A percentile compares a stretch with the other conserved stretches of the same genome.
Conservation (phyloP, 1,139 yeast genomes). For the Geotrichum fermentans region DNA sequence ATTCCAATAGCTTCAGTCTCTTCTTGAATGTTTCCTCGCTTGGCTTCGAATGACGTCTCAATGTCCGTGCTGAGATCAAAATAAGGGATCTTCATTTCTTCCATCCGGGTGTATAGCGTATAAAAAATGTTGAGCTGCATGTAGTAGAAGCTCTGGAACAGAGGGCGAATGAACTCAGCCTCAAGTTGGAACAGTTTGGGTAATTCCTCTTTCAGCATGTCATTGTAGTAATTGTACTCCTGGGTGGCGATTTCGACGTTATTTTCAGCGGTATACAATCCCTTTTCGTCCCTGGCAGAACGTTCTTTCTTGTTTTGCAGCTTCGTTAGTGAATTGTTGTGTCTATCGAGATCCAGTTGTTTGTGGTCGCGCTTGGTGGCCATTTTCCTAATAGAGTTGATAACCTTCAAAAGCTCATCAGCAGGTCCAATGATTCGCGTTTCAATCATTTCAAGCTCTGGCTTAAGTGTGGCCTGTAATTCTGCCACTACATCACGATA, state of each 20-base stretch:
- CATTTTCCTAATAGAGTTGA: constrained; percentile 82
- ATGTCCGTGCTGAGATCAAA: constrained; percentile 83
- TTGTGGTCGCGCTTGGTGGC: constrained; percentile 93
- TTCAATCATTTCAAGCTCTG: constrained; percentile 90
- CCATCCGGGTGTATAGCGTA: constrained; percentile 84
- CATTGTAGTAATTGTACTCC: constrained; percentile 93
- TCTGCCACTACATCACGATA: constrained; percentile 84
- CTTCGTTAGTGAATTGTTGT: constrained; percentile 61
- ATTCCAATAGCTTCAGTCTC: constrained; percentile 79
- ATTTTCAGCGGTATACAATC: constrained; percentile 79
- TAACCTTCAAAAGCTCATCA: constrained; percentile 78
- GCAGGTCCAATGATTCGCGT: constrained; percentile 87
- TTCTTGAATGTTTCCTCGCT: constrained; percentile 89
- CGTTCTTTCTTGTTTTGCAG: constrained; percentile 77
- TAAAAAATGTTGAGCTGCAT: constrained; percentile 97
- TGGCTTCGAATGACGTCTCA: constrained; percentile 63
- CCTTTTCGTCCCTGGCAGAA: constrained; percentile 85
- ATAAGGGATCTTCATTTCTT: constrained; percentile 93
- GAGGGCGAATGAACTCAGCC: constrained; percentile 85
- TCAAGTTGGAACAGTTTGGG: constrained; percentile 84
- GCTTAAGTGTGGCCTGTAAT: constrained; percentile 77
- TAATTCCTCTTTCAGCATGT: constrained; percentile 82
- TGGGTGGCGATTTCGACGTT: constrained; percentile 88
- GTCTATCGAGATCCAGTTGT: constrained; percentile 90
- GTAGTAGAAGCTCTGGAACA: constrained; percentile 88